phyloP scores from a whole-genome alignment of 768 basidiomycete species.

The Tylopilus plumbeoviolaceoides region DNA sequence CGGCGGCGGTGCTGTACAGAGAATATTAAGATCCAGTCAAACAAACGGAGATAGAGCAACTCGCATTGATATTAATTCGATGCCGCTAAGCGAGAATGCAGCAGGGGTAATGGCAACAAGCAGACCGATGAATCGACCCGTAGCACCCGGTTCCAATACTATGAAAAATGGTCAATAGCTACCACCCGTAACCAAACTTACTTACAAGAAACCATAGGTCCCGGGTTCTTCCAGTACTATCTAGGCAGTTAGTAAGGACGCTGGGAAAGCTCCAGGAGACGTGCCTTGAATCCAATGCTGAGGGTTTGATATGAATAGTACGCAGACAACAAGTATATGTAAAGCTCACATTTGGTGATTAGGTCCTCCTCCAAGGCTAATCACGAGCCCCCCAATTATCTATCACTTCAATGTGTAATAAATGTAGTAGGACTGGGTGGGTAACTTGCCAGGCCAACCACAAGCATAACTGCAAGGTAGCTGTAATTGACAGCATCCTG shows the following conservation, averaged over 20 bases:
- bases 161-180: not conserved
- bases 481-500: not conserved
- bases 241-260: not conserved
- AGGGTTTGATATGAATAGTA: constrained; percentile 1
- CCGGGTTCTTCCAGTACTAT: constrained; percentile 24
- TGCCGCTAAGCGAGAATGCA: constrained; percentile 74
- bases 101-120: constrained; percentile 19
- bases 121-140: constrained; percentile 20
- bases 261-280: not conserved
- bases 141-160: constrained; percentile 21
- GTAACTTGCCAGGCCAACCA: constrained; percentile 30
- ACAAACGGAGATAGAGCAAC: constrained; percentile 22
- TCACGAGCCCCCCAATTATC: constrained; percentile 43
- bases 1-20: constrained; percentile 58
- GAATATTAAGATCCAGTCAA: constrained; percentile 4
- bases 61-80: constrained; percentile 71
- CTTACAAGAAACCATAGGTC: constrained; percentile 24
- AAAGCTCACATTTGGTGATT: constrained; percentile 37
- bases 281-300: constrained; percentile 19
- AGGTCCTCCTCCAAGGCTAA: constrained; percentile 58
- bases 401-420: not conserved
- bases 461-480: constrained; percentile 32
- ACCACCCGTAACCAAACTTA: not conserved
- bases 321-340: constrained; percentile 30
- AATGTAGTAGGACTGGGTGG: not conserved